A percentile compares a stretch with the other conserved stretches of the same genome.
These are phyloP conservation scores for Zhuliangozyma blackwelliae DNA, from an alignment of 1,139 yeast genomes.

Conservation along the genomic window DNA sequence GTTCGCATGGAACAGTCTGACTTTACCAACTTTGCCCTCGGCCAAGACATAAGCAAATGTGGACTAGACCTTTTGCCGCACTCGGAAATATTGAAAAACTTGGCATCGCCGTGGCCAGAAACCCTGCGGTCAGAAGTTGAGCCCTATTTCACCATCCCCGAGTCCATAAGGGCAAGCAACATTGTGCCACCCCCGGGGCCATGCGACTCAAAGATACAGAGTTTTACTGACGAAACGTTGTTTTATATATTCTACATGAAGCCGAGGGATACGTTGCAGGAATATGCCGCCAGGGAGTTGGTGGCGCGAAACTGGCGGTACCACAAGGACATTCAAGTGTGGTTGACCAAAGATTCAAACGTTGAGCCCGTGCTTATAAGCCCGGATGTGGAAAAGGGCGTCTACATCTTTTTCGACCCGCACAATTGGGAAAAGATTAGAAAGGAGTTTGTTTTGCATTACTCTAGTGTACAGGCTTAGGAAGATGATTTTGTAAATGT, in stretches of 20 bases:
- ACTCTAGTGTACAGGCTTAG: slow-evolving; percentile 48
- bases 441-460: slow-evolving; percentile 71
- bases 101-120: slow-evolving; percentile 93
- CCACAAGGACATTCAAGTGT: slow-evolving; percentile 91
- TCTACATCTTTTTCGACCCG: slow-evolving; percentile 95
- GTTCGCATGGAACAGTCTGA: slow-evolving; percentile 66
- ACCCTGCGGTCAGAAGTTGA: slow-evolving; percentile 89
- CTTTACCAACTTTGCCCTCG: slow-evolving; percentile 69
- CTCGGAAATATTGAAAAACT: slow-evolving; percentile 57
- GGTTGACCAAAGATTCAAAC: slow-evolving; percentile 93
- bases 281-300: slow-evolving; percentile 87
- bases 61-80: slow-evolving; percentile 59
- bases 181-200: slow-evolving; percentile 40
- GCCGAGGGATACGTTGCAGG: slow-evolving; percentile 92
- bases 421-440: slow-evolving; percentile 94
- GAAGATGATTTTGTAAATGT: slow-evolving; percentile 59
- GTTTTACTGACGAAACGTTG: slow-evolving; percentile 86
- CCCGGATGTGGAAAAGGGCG: slow-evolving; percentile 86
- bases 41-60: slow-evolving; percentile 73
- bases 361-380: slow-evolving; percentile 85
- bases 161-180: slow-evolving; percentile 49
- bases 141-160: slow-evolving; percentile 66
- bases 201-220: slow-evolving; percentile 65
- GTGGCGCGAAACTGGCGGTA: slow-evolving; percentile 93
- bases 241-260: slow-evolving; percentile 92